These are phyloP conservation scores for Suillus bovinus DNA, from an alignment of 768 basidiomycete species.

Conservation along the genomic window DNA sequence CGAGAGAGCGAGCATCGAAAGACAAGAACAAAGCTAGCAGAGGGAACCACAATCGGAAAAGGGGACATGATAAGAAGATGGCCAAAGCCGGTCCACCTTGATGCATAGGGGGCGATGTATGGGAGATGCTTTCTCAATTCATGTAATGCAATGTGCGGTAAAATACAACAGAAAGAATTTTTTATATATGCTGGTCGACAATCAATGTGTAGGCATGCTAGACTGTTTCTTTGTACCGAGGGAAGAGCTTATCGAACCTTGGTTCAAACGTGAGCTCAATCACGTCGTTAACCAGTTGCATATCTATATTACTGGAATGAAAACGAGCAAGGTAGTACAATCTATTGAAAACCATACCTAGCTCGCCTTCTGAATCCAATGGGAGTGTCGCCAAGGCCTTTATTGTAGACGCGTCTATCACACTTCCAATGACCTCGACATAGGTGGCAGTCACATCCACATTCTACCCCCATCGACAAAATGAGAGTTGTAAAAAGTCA, in stretches of 20 bases:
- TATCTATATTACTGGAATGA: conserved; percentile 38
- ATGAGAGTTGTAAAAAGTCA: background rate
- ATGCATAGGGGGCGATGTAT: conserved; percentile 6
- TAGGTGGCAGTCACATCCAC: conserved; percentile 50
- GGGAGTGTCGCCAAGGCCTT: conserved; percentile 53
- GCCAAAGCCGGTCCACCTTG: conserved; percentile 46
- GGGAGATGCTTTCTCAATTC: background rate
- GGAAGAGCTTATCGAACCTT: conserved; percentile 54
- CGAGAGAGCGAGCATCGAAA: conserved; percentile 68
- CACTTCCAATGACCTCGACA: conserved; percentile 69
- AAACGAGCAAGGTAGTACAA: background rate
- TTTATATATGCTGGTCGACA: background rate
- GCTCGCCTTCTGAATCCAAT: conserved; percentile 50
- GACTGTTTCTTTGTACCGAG: conserved; percentile 7
- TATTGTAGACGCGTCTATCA: conserved; percentile 53
- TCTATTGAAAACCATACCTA: conserved; percentile 49
- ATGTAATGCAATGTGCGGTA: background rate
- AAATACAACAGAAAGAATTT: background rate
- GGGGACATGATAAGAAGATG: conserved; percentile 92
- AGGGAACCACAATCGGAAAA: conserved; percentile 73
- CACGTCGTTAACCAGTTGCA: conserved; percentile 61
- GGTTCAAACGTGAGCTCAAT: conserved; percentile 62
- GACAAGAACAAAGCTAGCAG: conserved; percentile 76
- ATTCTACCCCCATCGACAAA: conserved; percentile 35
- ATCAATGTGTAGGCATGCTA: background rate